Evolutionary conservation across 1,284 basidiomycete genomes (phyloP), one percentile per base, ranked within the genome.

Genomic region (Cystobasidium pallidum): DNA sequence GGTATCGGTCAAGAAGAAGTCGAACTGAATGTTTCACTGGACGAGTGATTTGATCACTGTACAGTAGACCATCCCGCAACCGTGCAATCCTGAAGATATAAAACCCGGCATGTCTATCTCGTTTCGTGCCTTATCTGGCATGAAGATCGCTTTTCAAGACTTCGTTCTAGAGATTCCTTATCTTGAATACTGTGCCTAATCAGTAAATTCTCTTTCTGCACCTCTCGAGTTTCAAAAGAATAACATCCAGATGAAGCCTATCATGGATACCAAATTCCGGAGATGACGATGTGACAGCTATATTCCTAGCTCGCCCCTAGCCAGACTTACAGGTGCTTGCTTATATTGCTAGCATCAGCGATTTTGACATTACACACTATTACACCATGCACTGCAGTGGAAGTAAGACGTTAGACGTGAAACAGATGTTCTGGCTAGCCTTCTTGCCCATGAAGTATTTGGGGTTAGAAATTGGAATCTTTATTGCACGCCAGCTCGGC

Each of bases 231-330:
- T n/a, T n/a, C n/a, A n/a, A n/a, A n/a, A 2, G 11, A 21, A n/a
- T 32, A 8, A 36, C 57, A 21, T 28, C 34, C 19, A 26, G 7
- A 59, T 59, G 57, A 39, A 43, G 36, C 36, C 45, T 36, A 49
- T 47, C 68, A 75, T 67, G 62, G 76, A 77, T 72, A 80, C 80
- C 1, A n/a, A 81, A 82, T 70, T 81, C 81, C 26, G 94, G 94
- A 57, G 91, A 96, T 2, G 94, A 98, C 81, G 94, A 98, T 80
- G 85, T 88, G 45, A 81, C 95, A 55, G 93, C 93, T 45, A 88
- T 88, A 81, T 74, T 81, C 28, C 78, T 80, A 54, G 78, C 78
- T 1, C 74, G 79, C 28, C 64, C 75, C 24, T 77, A 74, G 78
- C 82, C 93, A 1, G 87, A 92, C 59, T 86, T 94, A 13, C 82